Base-by-base conservation (phyloP, 1,284 basidiomycete species). In the Marasmius oreades region DNA sequence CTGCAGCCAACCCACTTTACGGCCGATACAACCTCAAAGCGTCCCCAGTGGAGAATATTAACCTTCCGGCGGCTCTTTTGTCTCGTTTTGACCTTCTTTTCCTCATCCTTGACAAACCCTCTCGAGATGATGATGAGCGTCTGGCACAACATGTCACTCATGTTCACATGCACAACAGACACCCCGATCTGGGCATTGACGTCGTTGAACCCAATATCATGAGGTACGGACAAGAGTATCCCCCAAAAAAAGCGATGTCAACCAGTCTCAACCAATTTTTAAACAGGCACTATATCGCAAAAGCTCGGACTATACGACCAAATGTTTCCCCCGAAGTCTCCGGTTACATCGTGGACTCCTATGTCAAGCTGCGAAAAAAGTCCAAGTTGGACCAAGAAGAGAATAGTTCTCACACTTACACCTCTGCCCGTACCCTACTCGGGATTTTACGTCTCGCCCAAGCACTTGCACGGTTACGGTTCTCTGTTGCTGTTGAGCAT, bases 11-110 rank as follows among this genome's bases (percentile, higher is more conserved):
- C 72, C 97, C 97, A 43, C 79, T 99, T 0, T 99, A 97, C 67
- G 97, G 97, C 14, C 89, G 97, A 20, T 99, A 99, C 79, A 99
- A 99, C 72, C 88, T 94, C 16, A 96, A 96, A 70, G 83, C 98
- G 16, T 97, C 94, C 3, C 97, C 97, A 0, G 95, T 98, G 3
- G 97, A 99, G 70, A 99, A 99, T 70, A 99, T 99, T 81, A 99
- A 99, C 71, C 79, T 99, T 48, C 97, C 97, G 11, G 97, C 97
- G 0, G 97, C 97, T 1, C 78, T 99, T 33, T 75, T 99, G 45
- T 97, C 94, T 23, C 86, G 97, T 72, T 99, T 99, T 73, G 97
- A 99, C 69, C 79, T 99, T 53, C 77, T 99, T 60, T 99, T 98
- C 80, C 81, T 99, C 66, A 97, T 99, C 61, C 84, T 99, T 48